These are phyloP conservation scores for Phtheirospermum japonicum DNA, from an alignment of 257 asterid genomes.

Conservation along the genomic window DNA sequence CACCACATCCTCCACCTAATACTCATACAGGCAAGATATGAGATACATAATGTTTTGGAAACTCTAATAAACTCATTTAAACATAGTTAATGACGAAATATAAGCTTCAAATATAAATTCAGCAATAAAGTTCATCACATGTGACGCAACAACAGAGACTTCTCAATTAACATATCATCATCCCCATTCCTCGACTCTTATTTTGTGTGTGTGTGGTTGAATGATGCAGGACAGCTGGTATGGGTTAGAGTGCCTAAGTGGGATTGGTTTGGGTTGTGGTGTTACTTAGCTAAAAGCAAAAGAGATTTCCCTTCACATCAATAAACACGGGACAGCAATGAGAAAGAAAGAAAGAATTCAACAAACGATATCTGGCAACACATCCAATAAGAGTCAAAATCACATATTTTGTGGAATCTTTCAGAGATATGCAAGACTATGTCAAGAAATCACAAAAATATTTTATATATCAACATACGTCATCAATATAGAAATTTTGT, in stretches of 20 bases:
- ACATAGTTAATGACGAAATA: too few species aligned
- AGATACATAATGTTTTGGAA: constrained; percentile 18
- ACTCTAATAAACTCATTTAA: too few species aligned
- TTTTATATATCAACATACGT: too few species aligned
- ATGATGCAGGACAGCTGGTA: constrained; percentile 4
- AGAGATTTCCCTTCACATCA: constrained; percentile 19
- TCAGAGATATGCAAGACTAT: too few species aligned
- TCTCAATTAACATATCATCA: not conserved
- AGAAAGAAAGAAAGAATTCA: constrained; percentile 5
- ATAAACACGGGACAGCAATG: constrained; percentile 15
- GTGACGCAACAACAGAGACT: constrained; percentile 17
- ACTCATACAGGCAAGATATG: constrained; percentile 27
- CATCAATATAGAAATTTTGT: too few species aligned
- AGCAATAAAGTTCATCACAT: too few species aligned
- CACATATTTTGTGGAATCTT: too few species aligned
- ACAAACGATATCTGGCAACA: too few species aligned
- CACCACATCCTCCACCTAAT: constrained; percentile 83
- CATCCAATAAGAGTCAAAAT: too few species aligned
- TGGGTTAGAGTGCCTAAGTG: constrained; percentile 1
- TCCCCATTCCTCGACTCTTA: not conserved
- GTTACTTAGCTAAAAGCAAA: constrained; percentile 24
- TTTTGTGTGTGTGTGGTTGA: not conserved
- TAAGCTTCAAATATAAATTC: too few species aligned
- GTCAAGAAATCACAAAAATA: too few species aligned
- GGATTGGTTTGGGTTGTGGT: constrained; percentile 1